Evolutionary conservation across 202 grass and related monocot species (phyloP).

Genomic region (Sporobolus alterniflorus): DNA sequence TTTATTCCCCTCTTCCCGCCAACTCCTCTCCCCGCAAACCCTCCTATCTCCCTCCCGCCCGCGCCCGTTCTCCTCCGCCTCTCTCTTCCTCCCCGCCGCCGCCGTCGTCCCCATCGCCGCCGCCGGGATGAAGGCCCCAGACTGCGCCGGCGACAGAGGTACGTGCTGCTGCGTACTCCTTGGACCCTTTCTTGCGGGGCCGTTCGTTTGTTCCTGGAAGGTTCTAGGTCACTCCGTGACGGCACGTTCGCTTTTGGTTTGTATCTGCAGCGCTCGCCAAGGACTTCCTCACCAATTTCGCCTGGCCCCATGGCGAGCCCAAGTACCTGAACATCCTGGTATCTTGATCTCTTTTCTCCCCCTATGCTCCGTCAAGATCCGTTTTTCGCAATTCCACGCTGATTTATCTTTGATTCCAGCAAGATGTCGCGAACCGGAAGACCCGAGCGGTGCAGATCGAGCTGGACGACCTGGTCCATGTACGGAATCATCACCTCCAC

Average conservation of each 20-base stretch:
- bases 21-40: not conserved
- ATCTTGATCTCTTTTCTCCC: not conserved
- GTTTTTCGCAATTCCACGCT: not conserved
- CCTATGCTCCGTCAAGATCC: not conserved
- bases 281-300: slow-evolving; percentile 87
- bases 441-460: slow-evolving; percentile 75
- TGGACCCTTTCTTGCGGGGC: not conserved
- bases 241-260: slow-evolving; percentile 16
- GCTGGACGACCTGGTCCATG: slow-evolving; percentile 86
- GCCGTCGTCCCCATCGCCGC: not conserved
- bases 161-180: not conserved
- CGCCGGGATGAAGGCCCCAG: slow-evolving; percentile 54
- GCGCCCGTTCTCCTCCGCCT: not conserved
- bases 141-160: slow-evolving; percentile 81
- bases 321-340: slow-evolving; percentile 94
- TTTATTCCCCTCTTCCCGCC: slow-evolving; percentile 55
- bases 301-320: slow-evolving; percentile 66
- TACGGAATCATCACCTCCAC: slow-evolving; percentile 31
- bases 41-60: not conserved
- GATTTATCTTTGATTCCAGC: slow-evolving; percentile 46
- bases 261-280: slow-evolving; percentile 70
- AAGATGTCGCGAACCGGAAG: slow-evolving; percentile 95
- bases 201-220: slow-evolving; percentile 10
- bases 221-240: not conserved
- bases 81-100: not conserved